Percentiles rank a stretch among this genome's conserved stretches.
phyloP scores from a whole-genome alignment of 2,329 filamentous ascomycete species.

The Domatiomyces catenatus region DNA sequence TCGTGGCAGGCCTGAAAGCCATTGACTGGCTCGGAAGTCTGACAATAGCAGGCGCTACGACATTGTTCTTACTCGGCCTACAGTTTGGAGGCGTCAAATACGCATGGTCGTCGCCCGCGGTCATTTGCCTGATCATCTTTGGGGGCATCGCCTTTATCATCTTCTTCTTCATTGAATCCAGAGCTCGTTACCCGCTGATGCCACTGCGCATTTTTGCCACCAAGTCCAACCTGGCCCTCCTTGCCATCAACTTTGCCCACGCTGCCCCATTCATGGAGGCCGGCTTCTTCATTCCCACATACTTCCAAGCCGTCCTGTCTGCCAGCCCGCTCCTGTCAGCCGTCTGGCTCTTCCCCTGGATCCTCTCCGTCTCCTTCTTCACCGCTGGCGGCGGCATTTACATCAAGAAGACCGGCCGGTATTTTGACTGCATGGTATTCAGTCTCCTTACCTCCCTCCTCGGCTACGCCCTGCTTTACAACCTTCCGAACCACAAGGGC shows the following conservation, averaged over 20 bases:
- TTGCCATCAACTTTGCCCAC: slow-evolving; percentile 33
- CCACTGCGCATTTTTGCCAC: slow-evolving; percentile 1
- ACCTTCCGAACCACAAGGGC: slow-evolving; percentile 37
- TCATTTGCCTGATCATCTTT: slow-evolving; percentile 40
- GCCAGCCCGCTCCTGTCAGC: slow-evolving; percentile 15
- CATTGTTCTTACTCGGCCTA: slow-evolving; percentile 74
- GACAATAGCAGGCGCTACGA: slow-evolving; percentile 55
- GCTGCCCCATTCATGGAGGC: slow-evolving; percentile 40
- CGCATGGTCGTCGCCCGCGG: slow-evolving; percentile 39
- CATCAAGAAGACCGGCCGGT: slow-evolving; percentile 34
- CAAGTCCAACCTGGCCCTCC: slow-evolving; percentile 31
- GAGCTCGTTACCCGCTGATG: slow-evolving; percentile 31
- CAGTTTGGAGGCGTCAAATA: slow-evolving; percentile 46
- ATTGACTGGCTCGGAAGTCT: slow-evolving; percentile 44
- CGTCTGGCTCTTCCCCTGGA: slow-evolving; percentile 9
- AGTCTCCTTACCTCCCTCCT: slow-evolving; percentile 33
- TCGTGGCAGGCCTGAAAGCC: slow-evolving; percentile 21
- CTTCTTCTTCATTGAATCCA: slow-evolving; percentile 49
- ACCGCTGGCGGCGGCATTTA: slow-evolving; percentile 32
- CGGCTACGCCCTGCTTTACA: slow-evolving; percentile 50
- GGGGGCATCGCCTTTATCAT: slow-evolving; percentile 33
- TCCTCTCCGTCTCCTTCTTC: slow-evolving; percentile 26
- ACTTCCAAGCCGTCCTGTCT: slow-evolving; percentile 30
- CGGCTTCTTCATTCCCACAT: slow-evolving; percentile 27
- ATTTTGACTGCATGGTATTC: slow-evolving; percentile 34